Evolutionary conservation across 352 stramenopile genomes (phyloP).

Genomic region (Globisporangium polare): DNA sequence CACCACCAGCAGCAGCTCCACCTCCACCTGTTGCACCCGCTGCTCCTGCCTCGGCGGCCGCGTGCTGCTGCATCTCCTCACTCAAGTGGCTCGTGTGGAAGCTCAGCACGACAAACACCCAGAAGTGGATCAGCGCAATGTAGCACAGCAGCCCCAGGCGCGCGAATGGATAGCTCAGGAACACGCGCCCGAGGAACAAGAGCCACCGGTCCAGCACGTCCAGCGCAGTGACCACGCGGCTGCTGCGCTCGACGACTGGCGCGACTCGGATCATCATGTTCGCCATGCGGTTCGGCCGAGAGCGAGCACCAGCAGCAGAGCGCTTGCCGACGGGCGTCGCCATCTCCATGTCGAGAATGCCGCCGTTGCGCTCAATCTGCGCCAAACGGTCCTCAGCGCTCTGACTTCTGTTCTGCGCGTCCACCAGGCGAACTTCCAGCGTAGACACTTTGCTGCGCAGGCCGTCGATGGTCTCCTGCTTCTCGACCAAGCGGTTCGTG

Average conservation of each 20-base stretch:
- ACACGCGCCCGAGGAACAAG: slow-evolving; percentile 74
- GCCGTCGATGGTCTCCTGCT: slow-evolving; percentile 74
- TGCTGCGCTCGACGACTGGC: slow-evolving; percentile 67
- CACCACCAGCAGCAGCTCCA: neutral
- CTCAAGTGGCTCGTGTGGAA: slow-evolving; percentile 87
- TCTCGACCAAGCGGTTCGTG: slow-evolving; percentile 78
- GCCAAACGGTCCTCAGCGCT: slow-evolving; percentile 55
- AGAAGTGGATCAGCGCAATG: slow-evolving; percentile 77
- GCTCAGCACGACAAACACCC: slow-evolving; percentile 83
- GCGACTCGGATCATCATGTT: slow-evolving; percentile 59
- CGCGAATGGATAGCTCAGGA: slow-evolving; percentile 69
- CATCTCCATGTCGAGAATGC: slow-evolving; percentile 67
- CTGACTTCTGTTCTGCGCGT: slow-evolving; percentile 39
- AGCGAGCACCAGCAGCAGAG: slow-evolving; percentile 22
- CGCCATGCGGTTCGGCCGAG: slow-evolving; percentile 61
- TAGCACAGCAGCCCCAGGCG: slow-evolving; percentile 75
- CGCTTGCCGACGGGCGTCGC: slow-evolving; percentile 39
- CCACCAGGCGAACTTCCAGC: slow-evolving; percentile 64
- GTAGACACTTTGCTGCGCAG: slow-evolving; percentile 64
- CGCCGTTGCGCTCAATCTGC: slow-evolving; percentile 62
- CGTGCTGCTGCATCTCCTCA: slow-evolving; percentile 59
- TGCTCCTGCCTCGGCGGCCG: slow-evolving; percentile 16
- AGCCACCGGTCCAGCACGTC: slow-evolving; percentile 72
- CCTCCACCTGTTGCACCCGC: slow-evolving; percentile 20
- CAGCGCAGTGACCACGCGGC: slow-evolving; percentile 54